A percentile compares a stretch with the other conserved stretches of the same genome.
phyloP scores from a whole-genome alignment of 495 filamentous ascomycete genomes.

The Collariella sp. region DNA sequence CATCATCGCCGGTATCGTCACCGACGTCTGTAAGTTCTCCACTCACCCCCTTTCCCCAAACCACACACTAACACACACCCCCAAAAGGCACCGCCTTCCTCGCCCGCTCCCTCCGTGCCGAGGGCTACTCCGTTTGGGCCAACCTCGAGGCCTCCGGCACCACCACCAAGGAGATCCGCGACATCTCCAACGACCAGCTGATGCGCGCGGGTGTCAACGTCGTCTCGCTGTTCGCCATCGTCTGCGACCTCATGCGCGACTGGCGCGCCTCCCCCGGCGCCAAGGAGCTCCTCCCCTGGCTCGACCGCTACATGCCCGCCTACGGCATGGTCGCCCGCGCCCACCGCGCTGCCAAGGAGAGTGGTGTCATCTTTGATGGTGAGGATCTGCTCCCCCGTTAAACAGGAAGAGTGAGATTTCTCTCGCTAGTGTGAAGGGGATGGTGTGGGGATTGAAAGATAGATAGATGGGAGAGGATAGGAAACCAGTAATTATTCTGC shows the following conservation, averaged over 20 bases:
- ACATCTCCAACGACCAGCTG: slow-evolving; percentile 59
- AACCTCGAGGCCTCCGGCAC: slow-evolving; percentile 65
- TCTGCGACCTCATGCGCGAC: slow-evolving; percentile 68
- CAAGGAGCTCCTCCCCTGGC: slow-evolving; percentile 50
- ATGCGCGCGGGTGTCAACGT: slow-evolving; percentile 56
- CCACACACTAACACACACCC: background rate
- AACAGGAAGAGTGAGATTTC: background rate
- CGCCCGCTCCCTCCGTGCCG: slow-evolving; percentile 59
- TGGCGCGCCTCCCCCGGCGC: slow-evolving; percentile 64
- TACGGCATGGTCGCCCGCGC: slow-evolving; percentile 40
- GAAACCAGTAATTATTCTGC: too few species aligned
- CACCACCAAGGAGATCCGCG: slow-evolving; percentile 38
- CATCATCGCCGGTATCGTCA: slow-evolving; percentile 65
- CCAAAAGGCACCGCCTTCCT: slow-evolving; percentile 55
- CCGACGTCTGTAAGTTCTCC: slow-evolving; percentile 56
- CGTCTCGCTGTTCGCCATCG: slow-evolving; percentile 57
- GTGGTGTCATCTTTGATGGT: slow-evolving; percentile 39
- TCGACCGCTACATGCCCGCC: slow-evolving; percentile 49
- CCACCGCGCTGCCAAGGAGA: slow-evolving; percentile 35
- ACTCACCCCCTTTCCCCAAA: background rate
- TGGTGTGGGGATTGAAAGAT: background rate
- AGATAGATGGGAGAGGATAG: too few species aligned
- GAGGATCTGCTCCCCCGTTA: slow-evolving; percentile 29
- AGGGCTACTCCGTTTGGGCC: slow-evolving; percentile 69
- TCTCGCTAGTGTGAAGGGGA: background rate